Evolutionary conservation across 805 yeast genomes (phyloP).

Genomic region (Schwanniomyces vanrijiae): DNA sequence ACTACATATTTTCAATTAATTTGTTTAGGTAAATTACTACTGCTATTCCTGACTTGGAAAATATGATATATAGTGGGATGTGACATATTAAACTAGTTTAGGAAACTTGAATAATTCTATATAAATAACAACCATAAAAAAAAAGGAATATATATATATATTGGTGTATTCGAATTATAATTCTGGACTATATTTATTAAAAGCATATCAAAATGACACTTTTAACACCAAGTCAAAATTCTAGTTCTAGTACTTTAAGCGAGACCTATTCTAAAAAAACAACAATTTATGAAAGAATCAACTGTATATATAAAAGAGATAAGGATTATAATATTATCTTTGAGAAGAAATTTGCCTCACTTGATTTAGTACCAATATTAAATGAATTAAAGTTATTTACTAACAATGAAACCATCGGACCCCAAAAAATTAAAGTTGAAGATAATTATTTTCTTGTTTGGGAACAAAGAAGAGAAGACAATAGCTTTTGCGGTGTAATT

Average conservation of each 20-base stretch:
- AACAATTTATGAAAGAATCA: slow-evolving; percentile 27
- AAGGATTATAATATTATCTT: slow-evolving; percentile 1
- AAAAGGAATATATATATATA: neutral
- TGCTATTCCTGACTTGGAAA: neutral
- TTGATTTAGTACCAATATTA: neutral
- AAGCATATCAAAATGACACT: neutral
- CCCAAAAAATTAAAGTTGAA: neutral
- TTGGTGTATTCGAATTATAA: too few relatives aligned
- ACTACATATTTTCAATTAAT: too few relatives aligned
- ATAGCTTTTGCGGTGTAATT: slow-evolving; percentile 24
- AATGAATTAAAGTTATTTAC: neutral
- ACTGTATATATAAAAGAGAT: slow-evolving; percentile 26
- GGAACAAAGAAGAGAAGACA: slow-evolving; percentile 16
- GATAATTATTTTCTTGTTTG: slow-evolving; percentile 13
- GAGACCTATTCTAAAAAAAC: slow-evolving; percentile 1
- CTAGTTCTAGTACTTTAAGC: neutral
- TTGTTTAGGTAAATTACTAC: too few relatives aligned
- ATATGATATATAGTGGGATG: neutral
- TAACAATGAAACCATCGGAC: neutral
- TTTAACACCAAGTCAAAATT: neutral
- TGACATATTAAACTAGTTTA: neutral
- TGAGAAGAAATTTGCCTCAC: neutral
- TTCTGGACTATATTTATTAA: too few relatives aligned
- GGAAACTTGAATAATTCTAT: neutral
- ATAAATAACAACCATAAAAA: neutral